Evolutionary conservation across 352 stramenopile genomes (phyloP).

Genomic region (Peronospora destructor): DNA sequence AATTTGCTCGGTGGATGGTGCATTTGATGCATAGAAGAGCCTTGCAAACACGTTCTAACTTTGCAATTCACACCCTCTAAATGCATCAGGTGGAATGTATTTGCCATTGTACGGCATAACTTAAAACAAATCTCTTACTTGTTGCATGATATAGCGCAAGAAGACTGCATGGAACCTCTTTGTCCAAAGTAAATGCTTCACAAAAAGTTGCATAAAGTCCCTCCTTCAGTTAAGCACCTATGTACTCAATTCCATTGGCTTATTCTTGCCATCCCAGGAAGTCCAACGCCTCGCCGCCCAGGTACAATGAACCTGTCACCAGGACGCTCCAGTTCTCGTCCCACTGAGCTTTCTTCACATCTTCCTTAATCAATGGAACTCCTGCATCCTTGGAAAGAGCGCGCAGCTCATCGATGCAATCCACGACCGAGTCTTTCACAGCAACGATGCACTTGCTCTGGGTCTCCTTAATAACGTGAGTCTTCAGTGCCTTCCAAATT

Average conservation of each 20-base stretch:
- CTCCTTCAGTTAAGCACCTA: neutral
- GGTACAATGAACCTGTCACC: constrained; percentile 71
- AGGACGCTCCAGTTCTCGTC: constrained; percentile 51
- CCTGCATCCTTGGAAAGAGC: constrained; percentile 18
- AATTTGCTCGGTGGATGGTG: no score
- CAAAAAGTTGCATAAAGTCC: constrained; percentile 25
- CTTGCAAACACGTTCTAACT: no score
- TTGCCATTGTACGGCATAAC: no score
- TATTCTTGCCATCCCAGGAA: constrained; percentile 63
- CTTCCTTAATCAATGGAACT: constrained; percentile 9
- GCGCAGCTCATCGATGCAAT: constrained; percentile 56
- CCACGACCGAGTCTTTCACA: constrained; percentile 50
- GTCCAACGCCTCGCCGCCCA: constrained; percentile 56
- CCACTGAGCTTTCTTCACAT: constrained; percentile 7
- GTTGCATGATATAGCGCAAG: no score
- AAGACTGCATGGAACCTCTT: no score
- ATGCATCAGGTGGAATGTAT: no score
- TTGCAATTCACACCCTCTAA: no score
- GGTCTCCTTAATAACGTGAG: constrained; percentile 28
- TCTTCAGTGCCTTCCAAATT: constrained; percentile 48
- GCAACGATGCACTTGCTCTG: constrained; percentile 23
- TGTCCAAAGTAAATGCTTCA: no score
- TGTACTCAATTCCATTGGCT: constrained; percentile 2
- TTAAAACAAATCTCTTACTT: no score
- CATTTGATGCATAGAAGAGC: no score